Evolutionary conservation across 257 asterid species (phyloP).

Genomic region (Solanum sitiens): DNA sequence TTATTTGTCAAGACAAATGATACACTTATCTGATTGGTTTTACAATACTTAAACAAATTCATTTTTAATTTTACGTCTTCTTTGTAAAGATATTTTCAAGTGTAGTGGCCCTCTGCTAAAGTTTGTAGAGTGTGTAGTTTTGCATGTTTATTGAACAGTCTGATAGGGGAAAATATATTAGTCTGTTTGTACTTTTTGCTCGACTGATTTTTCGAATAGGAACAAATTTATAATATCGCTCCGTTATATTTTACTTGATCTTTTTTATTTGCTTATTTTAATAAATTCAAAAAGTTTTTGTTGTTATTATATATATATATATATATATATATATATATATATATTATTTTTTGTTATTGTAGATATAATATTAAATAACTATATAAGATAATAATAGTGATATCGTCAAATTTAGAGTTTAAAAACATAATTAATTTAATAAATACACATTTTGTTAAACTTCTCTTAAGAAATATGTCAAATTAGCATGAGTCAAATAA

Average conservation of each 20-base stretch:
- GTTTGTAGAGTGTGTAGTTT: too few relatives aligned
- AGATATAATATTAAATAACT: not conserved
- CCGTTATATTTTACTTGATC: not conserved
- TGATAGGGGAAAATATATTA: not conserved
- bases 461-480: not conserved
- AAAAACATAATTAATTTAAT: too few relatives aligned
- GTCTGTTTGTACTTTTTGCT: not conserved
- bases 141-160: too few relatives aligned
- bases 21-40: not conserved
- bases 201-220: not conserved
- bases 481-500: not conserved
- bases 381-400: not conserved
- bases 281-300: not conserved
- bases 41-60: not conserved
- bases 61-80: not conserved
- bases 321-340: too few relatives aligned
- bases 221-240: not conserved
- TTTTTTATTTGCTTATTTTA: not conserved
- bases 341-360: not conserved
- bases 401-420: not conserved
- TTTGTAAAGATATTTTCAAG: not conserved
- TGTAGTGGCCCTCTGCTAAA: too few relatives aligned
- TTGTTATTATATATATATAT: too few relatives aligned
- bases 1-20: not conserved
- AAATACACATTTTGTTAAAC: not conserved